These are phyloP conservation scores for Rhodotorula taiwanensis DNA, from an alignment of 768 basidiomycete genomes.

Conservation along the genomic window DNA sequence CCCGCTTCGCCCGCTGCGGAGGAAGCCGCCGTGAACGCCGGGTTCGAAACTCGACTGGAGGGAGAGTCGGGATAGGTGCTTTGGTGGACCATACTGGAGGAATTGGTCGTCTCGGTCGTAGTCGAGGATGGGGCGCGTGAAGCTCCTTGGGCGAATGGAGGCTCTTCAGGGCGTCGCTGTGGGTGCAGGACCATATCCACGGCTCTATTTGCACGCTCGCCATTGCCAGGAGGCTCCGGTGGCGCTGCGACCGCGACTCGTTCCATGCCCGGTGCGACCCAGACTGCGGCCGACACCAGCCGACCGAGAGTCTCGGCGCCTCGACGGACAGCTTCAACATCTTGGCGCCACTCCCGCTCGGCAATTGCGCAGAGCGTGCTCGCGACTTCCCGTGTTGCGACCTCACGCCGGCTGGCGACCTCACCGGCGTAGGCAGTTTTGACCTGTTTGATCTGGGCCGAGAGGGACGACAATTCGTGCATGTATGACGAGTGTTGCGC, in stretches of 20 bases:
- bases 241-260: background rate
- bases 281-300: conserved; percentile 6
- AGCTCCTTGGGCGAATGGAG: no score
- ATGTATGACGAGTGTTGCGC: conserved; percentile 32
- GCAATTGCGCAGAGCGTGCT: conserved; percentile 10
- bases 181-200: no score
- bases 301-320: conserved; percentile 15
- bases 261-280: conserved; percentile 18
- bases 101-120: no score
- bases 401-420: conserved; percentile 24
- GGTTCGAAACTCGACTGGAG: no score
- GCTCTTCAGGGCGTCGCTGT: no score
- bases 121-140: no score
- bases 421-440: conserved; percentile 11
- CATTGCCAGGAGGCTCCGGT: background rate
- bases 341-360: conserved; percentile 21
- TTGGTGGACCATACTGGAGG: no score
- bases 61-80: no score
- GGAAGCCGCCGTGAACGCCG: no score
- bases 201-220: no score
- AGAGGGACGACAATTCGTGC: conserved; percentile 12
- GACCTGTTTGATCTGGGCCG: conserved; percentile 9
- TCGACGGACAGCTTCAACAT: conserved; percentile 15
- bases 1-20: no score
- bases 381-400: conserved; percentile 11